Evolutionary conservation across 306 rosid genomes (phyloP), one percentile per base, ranked within the genome.

Genomic region (Medicago ruthenica): DNA sequence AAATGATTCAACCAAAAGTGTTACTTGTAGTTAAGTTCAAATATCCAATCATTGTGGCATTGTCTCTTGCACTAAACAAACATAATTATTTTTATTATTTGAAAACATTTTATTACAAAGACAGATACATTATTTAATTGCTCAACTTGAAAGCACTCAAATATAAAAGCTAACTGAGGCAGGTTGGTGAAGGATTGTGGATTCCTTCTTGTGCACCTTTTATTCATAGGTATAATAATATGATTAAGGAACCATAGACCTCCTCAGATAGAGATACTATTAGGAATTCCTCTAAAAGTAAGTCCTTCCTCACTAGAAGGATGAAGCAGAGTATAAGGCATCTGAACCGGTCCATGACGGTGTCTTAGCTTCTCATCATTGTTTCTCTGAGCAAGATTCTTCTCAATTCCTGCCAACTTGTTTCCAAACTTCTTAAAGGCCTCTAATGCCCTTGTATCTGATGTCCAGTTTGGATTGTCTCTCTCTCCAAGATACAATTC

Each of bases 201-300:
- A 60, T 37, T 21, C 65, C 71, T 78, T 61, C 77, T 47, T 7
- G 59, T 60, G 14, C 34, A 31, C 41, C 59, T 40, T 50, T 79
- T 79, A 79, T 71, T 79, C 14, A 62, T n/a, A 71, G 77, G 22
- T 61, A 71, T 2, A 16, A 16, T n/a, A n/a, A 60, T 10, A 39
- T 10, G 9, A 9, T 51, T 63, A 71, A 62, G 58, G 11, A 79
- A 71, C 16, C 24, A 63, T 8, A 48, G 8, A 34, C 37, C 20
- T 74, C 24, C 50, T 73, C n/a, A 80, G 41, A 80, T 74, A 13
- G 91, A 89, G 69, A 91, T 85, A 13, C 89, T 92, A 36, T 89
- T 92, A 42, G 96, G 96, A 74, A 92, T 86, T 70, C 97, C 96
- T 76, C 86, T 83, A 16, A 86, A 86, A 21, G 91, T 89, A 4